phyloP scores from a whole-genome alignment of 352 stramenopile species.

The Phytophthora sp. region DNA sequence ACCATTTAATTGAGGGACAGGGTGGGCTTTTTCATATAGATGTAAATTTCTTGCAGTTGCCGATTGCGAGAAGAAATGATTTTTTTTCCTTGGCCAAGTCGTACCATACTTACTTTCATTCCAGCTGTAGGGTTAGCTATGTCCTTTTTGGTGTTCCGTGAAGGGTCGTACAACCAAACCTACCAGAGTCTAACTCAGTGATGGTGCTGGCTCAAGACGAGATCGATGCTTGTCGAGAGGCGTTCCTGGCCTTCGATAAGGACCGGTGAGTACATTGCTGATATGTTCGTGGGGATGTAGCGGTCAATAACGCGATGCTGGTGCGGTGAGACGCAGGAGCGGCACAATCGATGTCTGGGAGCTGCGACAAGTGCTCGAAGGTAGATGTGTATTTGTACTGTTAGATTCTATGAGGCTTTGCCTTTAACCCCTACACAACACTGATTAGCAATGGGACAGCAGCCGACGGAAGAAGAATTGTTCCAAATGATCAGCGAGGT shows the following conservation, averaged over 20 bases:
- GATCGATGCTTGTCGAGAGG: conserved; percentile 96
- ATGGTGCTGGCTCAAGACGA: conserved; percentile 95
- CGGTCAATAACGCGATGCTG: neutral
- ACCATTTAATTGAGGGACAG: conserved; percentile 18
- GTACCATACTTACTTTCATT: too few relatives aligned
- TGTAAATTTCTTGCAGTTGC: too few relatives aligned
- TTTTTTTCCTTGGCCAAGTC: too few relatives aligned
- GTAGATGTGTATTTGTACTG: conserved; percentile 27
- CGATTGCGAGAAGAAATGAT: too few relatives aligned
- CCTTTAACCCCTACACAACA: neutral
- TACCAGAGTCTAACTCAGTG: neutral
- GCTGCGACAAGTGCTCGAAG: conserved; percentile 92
- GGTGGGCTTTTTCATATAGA: neutral
- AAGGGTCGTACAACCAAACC: conserved; percentile 22
- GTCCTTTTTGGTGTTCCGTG: conserved; percentile 28
- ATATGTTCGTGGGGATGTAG: neutral
- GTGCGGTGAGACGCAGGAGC: conserved; percentile 46
- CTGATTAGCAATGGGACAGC: conserved; percentile 93
- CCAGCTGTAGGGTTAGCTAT: too few relatives aligned
- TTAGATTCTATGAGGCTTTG: neutral
- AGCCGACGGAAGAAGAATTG: conserved; percentile 98
- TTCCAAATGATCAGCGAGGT: conserved; percentile 97
- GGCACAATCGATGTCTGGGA: conserved; percentile 97
- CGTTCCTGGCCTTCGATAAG: conserved; percentile 98
- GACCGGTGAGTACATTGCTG: conserved; percentile 61